Base-by-base conservation (phyloP, 805 yeast species). In the Allodekkera sacchari region DNA sequence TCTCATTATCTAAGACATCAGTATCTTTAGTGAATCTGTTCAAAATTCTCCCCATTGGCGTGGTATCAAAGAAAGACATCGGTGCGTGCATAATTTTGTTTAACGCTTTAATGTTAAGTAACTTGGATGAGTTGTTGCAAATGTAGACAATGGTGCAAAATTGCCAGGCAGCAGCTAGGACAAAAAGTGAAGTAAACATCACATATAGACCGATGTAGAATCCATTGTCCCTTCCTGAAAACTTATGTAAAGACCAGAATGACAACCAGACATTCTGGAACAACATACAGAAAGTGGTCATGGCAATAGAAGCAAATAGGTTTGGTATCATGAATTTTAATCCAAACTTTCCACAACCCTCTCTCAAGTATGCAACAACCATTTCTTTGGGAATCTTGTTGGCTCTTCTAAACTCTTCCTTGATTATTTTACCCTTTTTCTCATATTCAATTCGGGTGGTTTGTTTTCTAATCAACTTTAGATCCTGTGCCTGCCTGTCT, bases 1-100 rank as follows among this genome's bases (percentile, higher is more conserved):
- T 62, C 53, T 81, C 89, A 48, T 82, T 83, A 48, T 84, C 95
- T 52, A 84, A 58, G 4, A 76, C 74, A 50, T 85, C 94, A 0
- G 92, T 80, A 51, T 85, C 95, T 39, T 83, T 83, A 1, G 95
- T 83, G 55, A 84, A 85, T 42, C 95, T 63, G 55, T 83, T 85
- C 48, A 87, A 61, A 35, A 87, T 74, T 44, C 95, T 66, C 3
- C 96, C 95, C 67, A 83, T 68, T 19, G 96, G 96, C 0, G 94
- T 80, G 3, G 85, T 75, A 46, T 85, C 95, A 55, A 84, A 68
- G 52, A 73, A 85, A 0, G 75, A 55, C 92, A 84, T 84, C 31
- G 94, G 94, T 0, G 92, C 76, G 39, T 74, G 78, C 42, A 85
- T 61, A 7, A 85, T 65, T 19, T 64, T 68, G 23, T 63, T 52